These are phyloP conservation scores for Plasmopara muralis DNA, from an alignment of 352 stramenopile genomes.

Conservation along the genomic window DNA sequence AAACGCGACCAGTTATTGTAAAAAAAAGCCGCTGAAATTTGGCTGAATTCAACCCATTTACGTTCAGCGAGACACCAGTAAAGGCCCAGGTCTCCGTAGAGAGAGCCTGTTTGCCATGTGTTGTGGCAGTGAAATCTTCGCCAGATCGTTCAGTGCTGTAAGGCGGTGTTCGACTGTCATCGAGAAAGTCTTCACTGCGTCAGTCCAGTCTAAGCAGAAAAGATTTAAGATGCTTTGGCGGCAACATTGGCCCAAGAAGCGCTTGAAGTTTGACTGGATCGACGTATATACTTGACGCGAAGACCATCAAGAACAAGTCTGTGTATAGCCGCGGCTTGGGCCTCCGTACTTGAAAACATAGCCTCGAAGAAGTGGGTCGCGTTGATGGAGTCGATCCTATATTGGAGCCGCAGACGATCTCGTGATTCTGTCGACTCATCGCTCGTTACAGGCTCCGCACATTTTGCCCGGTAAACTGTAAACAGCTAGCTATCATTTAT, in stretches of 20 bases:
- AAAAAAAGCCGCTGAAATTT: conserved; percentile 8
- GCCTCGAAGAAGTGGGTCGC: no score
- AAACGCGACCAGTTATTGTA: conserved; percentile 10
- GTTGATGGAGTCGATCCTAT: no score
- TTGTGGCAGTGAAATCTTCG: background rate
- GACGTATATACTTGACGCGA: background rate
- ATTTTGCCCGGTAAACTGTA: no score
- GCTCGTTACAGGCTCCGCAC: no score
- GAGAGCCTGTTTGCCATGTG: background rate
- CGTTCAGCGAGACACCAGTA: conserved; percentile 13
- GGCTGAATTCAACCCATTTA: conserved; percentile 14
- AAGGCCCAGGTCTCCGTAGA: conserved; percentile 10
- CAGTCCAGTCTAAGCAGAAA: no score
- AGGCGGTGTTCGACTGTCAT: background rate
- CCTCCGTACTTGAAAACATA: background rate
- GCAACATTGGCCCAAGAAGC: no score
- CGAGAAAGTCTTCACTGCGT: no score
- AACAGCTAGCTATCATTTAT: no score
- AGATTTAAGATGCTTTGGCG: background rate
- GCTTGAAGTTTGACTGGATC: no score
- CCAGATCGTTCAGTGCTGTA: background rate
- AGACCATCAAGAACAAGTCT: conserved; percentile 2
- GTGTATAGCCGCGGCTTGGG: background rate
- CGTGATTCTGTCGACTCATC: no score
- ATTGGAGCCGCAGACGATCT: no score